Evolutionary conservation across 768 basidiomycete species (phyloP), one percentile per base, ranked within the genome.

Genomic region (Pleurotus tuber-regium): DNA sequence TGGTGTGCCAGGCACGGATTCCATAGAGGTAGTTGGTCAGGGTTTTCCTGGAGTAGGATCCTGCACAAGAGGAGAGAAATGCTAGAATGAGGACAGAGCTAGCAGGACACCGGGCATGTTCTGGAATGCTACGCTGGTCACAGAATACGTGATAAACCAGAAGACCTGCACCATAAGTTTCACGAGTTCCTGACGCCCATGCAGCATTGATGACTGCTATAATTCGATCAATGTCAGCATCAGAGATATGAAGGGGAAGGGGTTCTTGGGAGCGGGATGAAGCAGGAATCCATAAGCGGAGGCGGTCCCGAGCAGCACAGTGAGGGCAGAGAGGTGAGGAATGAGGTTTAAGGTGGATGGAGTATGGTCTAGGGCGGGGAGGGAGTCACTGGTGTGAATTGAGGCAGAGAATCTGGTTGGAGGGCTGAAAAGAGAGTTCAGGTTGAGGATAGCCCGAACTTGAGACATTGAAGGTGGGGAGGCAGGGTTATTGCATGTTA

Each of bases 1-100:
- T 43, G 1, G 70, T 59, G 55, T 81, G 76, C 77, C 77, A 81
- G 2, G 77, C 75, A 1, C 67, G 57, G 1, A 79, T 38, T 0
- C 69, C 71, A 1, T 56, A 54, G 0, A 76, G 16, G 49, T 73
- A 76, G 58, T 76, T 77, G 1, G 44, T 31, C 0, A 78, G 54
- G 0, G 72, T 63, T 12, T 44, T 53, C 0, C 60, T 63, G 0
- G 73, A 51, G 51, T 72, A 73, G 0, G 63, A 31, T 0, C 73
- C 73, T 0, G 67, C 66, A 0, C 65, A 52, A 2, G n/a, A 56
- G 0, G 72, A 41, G 0, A 74, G 51, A 24, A 73, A 76, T 0
- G 62, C 25, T 10, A 56, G 23, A 0, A 79, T 19, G 0, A 77
- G 46, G 0, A 31, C 25, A 2, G 43, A 46, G 1, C 21, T 42